Evolutionary conservation across 2,329 filamentous ascomycete species (phyloP), one percentile per base, ranked within the genome.

Genomic region (Stachybotrys echinatus): DNA sequence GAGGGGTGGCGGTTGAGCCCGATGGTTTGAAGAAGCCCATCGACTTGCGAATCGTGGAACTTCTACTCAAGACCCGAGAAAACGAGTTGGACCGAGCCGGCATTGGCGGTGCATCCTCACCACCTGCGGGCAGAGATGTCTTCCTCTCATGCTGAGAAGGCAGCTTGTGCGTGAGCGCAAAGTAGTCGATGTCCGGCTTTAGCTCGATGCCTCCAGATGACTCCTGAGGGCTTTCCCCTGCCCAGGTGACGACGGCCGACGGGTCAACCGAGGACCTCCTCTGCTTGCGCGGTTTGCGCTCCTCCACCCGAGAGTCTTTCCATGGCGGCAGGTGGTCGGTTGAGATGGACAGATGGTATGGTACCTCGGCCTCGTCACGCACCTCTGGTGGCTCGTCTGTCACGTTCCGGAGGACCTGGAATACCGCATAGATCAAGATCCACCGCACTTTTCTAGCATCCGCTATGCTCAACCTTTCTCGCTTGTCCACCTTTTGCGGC

Each of bases 371-470:
- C 1, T 73, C 70, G 49, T 86, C 79, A 17, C 74, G 73, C 23
- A 89, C 82, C 57, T 88, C 81, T 5, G 71, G 62, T 0, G 88
- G 84, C 0, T 79, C 72, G 31, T 77, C 71, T 1, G 81, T 85
- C 37, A 83, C 83, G 48, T 80, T 81, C 10, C 79, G 76, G 1
- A 94, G 74, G n/a, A 83, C 84, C 62, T 94, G 89, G 50, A 89
- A 77, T 4, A 83, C 77, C 18, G 83, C 78, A 59, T 92, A 92
- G 6, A 92, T 77, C 34, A 92, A 63, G 23, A 92, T 80, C 88
- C 88, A 94, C 38, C 88, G 77, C 17, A 91, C 79, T 65, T 90
- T 92, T 39, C 89, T 81, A 2, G 82, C 87, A 54, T 92, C 88
- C 8, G 77, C 72, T 12, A 82, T 68, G 0, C 66, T 66, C 3